Evolutionary conservation across 208 protist species (phyloP), one percentile per base, ranked within the genome.

Genomic region (Trypanosoma lewisi): DNA sequence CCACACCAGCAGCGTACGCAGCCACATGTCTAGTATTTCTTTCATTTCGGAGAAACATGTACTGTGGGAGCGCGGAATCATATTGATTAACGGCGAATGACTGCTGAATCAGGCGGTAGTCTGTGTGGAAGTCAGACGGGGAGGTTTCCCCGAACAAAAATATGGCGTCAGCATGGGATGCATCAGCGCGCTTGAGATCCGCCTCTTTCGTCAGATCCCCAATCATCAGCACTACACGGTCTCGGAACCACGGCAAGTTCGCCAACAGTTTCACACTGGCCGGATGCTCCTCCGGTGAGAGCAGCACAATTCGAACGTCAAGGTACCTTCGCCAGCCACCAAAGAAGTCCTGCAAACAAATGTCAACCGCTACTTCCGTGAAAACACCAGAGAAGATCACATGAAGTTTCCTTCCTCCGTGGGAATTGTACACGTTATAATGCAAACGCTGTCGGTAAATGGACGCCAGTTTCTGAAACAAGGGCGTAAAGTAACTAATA

Each of bases 371-470:
- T 31, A 76, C 60, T 63, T 89, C 80, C 5, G 70, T 75, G 65
- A 93, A 88, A 23, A 75, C 53, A 50, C 86, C 86, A 39, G 75
- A 77, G n/a, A 93, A 75, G 69, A 93, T 87, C 16, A 93, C 86
- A 64, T 93, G 86, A 37, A 65, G 65, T 48, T 66, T 53, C 61
- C 36, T 73, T 39, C 50, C 72, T 44, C 70, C 65, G 9, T 52
- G 41, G 9, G 69, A 78, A 49, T 67, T 31, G 53, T 78, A 89
- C 34, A 67, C 83, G 61, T 78, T 78, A 68, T 89, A 89, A 41
- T 79, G 74, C 44, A 75, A 69, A 11, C 64, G 60, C 19, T 70
- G 47, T 34, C 80, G 56, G 19, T 73, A 64, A 45, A 89, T 83
- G 11, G 36, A 45, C 1, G 75, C 76, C 14, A 93, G 53, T 1